Evolutionary conservation across 2,329 filamentous ascomycete genomes (phyloP).

Genomic region (Arachnomyces sp.): DNA sequence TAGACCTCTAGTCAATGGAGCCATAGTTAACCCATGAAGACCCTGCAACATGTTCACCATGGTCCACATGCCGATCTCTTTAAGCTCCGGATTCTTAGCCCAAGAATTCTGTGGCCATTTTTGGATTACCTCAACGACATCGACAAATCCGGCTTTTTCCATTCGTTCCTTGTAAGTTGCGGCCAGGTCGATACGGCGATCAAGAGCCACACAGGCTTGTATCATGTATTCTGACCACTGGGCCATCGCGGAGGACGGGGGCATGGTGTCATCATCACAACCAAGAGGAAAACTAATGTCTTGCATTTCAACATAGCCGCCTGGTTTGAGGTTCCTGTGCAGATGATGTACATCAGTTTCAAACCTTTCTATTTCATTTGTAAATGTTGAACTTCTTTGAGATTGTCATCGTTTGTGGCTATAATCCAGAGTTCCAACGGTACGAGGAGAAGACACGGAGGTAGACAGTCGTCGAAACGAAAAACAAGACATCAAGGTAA

Average conservation of each 20-base stretch:
- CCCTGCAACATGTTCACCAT: constrained; percentile 35
- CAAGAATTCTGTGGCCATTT: constrained; percentile 39
- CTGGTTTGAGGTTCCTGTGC: constrained; percentile 34
- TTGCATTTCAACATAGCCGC: constrained; percentile 44
- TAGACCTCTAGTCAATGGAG: constrained; percentile 33
- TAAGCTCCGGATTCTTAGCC: constrained; percentile 43
- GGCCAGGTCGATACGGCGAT: constrained; percentile 31
- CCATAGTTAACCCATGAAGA: constrained; percentile 36
- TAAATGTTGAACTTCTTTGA: too few species aligned
- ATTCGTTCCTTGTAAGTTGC: constrained; percentile 32
- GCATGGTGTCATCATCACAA: constrained; percentile 33
- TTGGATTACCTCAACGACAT: constrained; percentile 25
- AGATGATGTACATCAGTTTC: not conserved
- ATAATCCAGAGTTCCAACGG: too few species aligned
- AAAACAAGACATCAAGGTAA: too few species aligned
- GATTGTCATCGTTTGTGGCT: too few species aligned
- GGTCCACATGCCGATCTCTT: constrained; percentile 43
- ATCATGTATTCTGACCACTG: constrained; percentile 13
- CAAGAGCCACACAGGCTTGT: constrained; percentile 31
- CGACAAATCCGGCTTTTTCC: constrained; percentile 35
- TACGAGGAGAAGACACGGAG: too few species aligned
- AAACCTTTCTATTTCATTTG: too few species aligned
- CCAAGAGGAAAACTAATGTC: constrained; percentile 38
- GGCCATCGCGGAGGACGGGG: constrained; percentile 23
- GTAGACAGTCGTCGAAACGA: too few species aligned